Evolutionary conservation across 75 land plant species (phyloP).

Genomic region (Selaginella moellendorffii): DNA sequence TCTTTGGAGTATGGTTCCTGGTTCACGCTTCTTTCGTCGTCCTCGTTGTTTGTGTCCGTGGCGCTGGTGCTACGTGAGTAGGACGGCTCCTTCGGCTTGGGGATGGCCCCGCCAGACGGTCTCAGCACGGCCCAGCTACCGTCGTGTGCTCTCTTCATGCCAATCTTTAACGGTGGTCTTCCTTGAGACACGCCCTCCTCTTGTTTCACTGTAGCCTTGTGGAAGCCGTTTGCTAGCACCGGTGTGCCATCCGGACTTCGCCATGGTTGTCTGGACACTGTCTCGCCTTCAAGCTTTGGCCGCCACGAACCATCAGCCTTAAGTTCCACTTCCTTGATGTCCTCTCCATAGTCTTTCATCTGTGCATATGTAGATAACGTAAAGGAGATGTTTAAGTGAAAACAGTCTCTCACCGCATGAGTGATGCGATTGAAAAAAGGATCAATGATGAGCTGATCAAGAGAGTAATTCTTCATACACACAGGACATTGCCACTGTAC

Average conservation of each 20-base stretch:
- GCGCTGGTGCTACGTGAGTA: conserved; percentile 56
- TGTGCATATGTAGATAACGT: conserved; percentile 11
- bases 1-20: conserved; percentile 29
- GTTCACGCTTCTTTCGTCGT: conserved; percentile 65
- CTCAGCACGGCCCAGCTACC: conserved; percentile 66
- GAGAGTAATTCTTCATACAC: conserved; percentile 74
- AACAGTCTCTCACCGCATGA: conserved; percentile 25
- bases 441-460: conserved; percentile 68
- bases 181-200: conserved; percentile 53
- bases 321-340: conserved; percentile 80
- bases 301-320: conserved; percentile 98
- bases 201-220: background rate
- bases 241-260: conserved; percentile 31
- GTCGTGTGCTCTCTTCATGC: conserved; percentile 60
- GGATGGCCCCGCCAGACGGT: conserved; percentile 24
- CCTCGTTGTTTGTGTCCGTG: conserved; percentile 56
- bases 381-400: background rate
- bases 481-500: conserved; percentile 97
- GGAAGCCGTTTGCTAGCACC: conserved; percentile 26
- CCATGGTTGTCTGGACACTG: conserved; percentile 28
- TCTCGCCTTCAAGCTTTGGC: conserved; percentile 44
- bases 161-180: conserved; percentile 37
- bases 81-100: conserved; percentile 12
- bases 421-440: conserved; percentile 78
- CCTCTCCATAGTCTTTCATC: conserved; percentile 71